Evolutionary conservation across 805 yeast species (phyloP).

Genomic region (Sugiyamaella lignohabitans): DNA sequence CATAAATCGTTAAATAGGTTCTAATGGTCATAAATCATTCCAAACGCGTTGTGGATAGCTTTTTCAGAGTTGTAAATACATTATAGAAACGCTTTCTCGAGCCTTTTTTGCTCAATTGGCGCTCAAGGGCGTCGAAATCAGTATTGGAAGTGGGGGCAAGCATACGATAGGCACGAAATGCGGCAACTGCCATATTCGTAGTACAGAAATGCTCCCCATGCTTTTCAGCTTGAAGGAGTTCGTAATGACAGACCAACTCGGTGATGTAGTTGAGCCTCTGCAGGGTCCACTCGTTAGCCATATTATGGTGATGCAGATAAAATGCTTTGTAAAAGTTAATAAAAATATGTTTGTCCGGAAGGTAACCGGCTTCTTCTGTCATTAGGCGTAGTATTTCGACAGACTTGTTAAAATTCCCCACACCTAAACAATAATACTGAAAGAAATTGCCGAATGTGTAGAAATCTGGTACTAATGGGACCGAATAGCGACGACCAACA

Average conservation of each 20-base stretch:
- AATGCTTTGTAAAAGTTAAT: conserved; percentile 11
- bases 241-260: conserved; percentile 14
- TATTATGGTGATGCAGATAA: conserved; percentile 1
- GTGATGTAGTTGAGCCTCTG: conserved; percentile 13
- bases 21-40: not conserved
- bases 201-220: conserved; percentile 8
- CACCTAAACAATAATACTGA: conserved; percentile 17
- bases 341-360: conserved; percentile 13
- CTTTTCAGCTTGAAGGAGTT: not conserved
- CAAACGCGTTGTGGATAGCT: not conserved
- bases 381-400: conserved; percentile 18
- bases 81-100: not conserved
- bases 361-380: conserved; percentile 14
- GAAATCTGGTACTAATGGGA: conserved; percentile 19
- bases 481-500: conserved; percentile 4
- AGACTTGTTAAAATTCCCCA: conserved; percentile 18
- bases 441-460: conserved; percentile 21
- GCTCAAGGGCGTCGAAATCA: not conserved
- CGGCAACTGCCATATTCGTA: conserved; percentile 13
- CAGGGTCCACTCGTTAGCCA: conserved; percentile 11
- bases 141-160: conserved; percentile 3
- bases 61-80: not conserved
- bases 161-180: conserved; percentile 10
- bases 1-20: not conserved
- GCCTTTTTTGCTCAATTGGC: not conserved